Evolutionary conservation across 1,284 basidiomycete species (phyloP), one percentile per base, ranked within the genome.

Genomic region (Clitocybe nebularis): DNA sequence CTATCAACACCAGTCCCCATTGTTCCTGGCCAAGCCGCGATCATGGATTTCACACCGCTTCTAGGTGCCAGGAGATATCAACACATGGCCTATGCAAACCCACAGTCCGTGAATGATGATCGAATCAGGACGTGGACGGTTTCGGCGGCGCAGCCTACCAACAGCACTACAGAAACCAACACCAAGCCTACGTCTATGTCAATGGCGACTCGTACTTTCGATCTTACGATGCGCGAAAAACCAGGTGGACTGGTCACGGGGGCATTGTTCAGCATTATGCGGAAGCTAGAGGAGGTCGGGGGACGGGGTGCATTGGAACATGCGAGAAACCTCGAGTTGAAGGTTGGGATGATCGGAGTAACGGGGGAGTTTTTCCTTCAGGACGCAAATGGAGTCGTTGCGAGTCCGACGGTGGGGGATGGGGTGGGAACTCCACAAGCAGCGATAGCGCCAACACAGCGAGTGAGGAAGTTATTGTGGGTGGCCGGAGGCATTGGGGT

Each of bases 81-180:
- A 26, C 77, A 81, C 52, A 77, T 81, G 67, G 65, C 72, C 1
- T 60, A 66, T 1, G 50, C 55, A 7, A 64, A 71, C 19, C 75
- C 76, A 0, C 62, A 57, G 3, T 64, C 66, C 11, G 59, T 80
- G 16, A 82, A 83, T 55, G 80, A 84, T 51, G 80, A 84, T 51
- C 67, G 76, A 20, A 68, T 84, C 35, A 74, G 81, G 13, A 84
- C 79, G 1, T 84, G 81, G 80, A 83, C 78, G 0, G 64, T 82
- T 9, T 79, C 80, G 1, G 64, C 62, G 25, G 47, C 57, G 1
- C n/a, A n/a, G n/a, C n/a, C n/a, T n/a, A n/a, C n/a, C n/a, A n/a
- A n/a, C n/a, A n/a, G n/a, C n/a, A n/a, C n/a, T n/a, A n/a, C n/a
- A n/a, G n/a, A n/a, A n/a, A n/a, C n/a, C n/a, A n/a, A n/a, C n/a